Base-by-base conservation (phyloP, 2,329 filamentous ascomycete species). In the Cadophora sp. region DNA sequence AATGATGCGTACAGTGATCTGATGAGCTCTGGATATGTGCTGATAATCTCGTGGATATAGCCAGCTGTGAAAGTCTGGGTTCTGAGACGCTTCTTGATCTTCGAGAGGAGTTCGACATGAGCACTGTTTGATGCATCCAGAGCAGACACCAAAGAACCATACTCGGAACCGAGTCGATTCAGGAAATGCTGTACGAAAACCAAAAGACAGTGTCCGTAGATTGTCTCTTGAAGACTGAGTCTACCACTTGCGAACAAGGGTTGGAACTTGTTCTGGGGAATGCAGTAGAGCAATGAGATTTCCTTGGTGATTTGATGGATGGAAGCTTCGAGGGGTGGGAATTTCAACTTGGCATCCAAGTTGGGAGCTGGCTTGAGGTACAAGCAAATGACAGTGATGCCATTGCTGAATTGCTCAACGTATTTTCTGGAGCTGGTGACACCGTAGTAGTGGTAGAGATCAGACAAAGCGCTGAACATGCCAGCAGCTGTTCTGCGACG, bases 231-330 rank as follows among this genome's bases (percentile, higher is more conserved):
- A 61, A 99, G 84, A 77, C 94, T 97, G 71, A 99, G 84, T 73
- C 91, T 87, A 59, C 94, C 94, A 18, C 87, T 89, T 60, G 92
- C 92, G 79, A 99, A 99, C 74, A 97, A 88, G 66, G 85, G 83
- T 81, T 97, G 95, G 79, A 99, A 93, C 81, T 94, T 96, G 85
- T 97, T 99, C 80, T 97, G 95, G 16, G 96, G 96, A 73, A 99
- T 91, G 79, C 96, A 99, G 87, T 98, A 99, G 20, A 99, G 85
- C 66, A 99, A 87, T 1, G 96, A 98, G 60, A 97, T 91, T 80
- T 99, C 96, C 85, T 98, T 98, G 83, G 96, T 97, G 83, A 99
- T 97, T 81, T 99, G 96, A 81, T 97, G 93, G 72, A 99, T 97
- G 2, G 95, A 96, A 73, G 95, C 91, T 76, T 97, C 93, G 73